Evolutionary conservation across 1,284 basidiomycete genomes (phyloP), one percentile per base, ranked within the genome.

Genomic region (Boletus calvinii): DNA sequence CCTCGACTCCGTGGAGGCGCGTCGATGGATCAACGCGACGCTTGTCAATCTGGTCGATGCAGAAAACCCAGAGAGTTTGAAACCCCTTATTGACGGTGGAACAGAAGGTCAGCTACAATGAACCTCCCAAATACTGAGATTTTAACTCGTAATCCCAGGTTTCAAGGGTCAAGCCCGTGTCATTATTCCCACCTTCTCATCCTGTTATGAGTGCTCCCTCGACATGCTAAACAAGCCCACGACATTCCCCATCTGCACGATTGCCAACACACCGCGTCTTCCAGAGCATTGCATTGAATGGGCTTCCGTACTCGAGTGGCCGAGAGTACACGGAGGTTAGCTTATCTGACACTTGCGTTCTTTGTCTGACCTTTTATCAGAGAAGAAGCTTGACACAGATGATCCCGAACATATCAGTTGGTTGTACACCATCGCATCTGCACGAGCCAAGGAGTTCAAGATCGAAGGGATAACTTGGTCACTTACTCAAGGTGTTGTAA

Each of bases 221-320:
- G 95, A 98, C 68, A 97, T 99, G 92, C 83, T 98, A 46, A 98
- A 96, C 69, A 97, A 97, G 57, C 96, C 91, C 6, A 98, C 94
- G 34, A 89, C 90, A 6, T 99, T 95, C 69, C 97, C 97, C 0
- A 98, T 99, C 58, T 99, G 97, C 70, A 99, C 97, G 1, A 98
- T 99, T 58, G 97, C 97, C 52, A 99, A 99, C 66, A 99, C 97
- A 0, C 97, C 97, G 15, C 89, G 97, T 52, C 77, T 99, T 30
- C 97, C 97, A 3, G 97, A 99, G 69, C 97, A 99, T 68, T 99
- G 97, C 67, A 98, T 99, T 66, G 97, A 99, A 72, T 99, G 97
- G 96, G 97, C 97, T 0, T 95, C 92, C 43, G 95, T 99, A n/a
- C 77, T 99, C 32, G 95, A 99, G 72, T 99, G 97, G 97, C 96